These are phyloP conservation scores for Quercus tomentella DNA, from an alignment of 331 rosid genomes.

Conservation along the genomic window DNA sequence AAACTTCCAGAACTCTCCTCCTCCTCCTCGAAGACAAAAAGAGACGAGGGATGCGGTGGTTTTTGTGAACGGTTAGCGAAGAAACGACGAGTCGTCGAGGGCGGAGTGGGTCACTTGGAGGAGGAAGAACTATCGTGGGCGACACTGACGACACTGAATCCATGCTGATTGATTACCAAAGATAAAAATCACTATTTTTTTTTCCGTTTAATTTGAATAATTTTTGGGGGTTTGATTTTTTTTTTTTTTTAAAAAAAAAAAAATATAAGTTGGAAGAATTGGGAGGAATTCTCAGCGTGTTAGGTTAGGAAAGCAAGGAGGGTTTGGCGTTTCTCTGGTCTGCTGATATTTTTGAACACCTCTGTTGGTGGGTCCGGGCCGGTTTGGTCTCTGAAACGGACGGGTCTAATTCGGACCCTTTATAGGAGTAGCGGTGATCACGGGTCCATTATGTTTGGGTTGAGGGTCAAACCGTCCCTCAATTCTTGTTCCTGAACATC, in stretches of 20 bases:
- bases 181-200: no score
- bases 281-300: slow-evolving; percentile 12
- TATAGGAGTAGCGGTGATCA: not conserved
- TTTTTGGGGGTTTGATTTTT: no score
- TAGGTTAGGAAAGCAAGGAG: not conserved
- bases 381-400: not conserved
- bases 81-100: slow-evolving; percentile 21
- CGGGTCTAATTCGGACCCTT: not conserved
- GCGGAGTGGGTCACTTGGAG: slow-evolving; percentile 38
- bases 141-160: slow-evolving; percentile 84
- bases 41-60: slow-evolving; percentile 21
- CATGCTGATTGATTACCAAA: slow-evolving; percentile 25
- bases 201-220: no score
- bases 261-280: not conserved
- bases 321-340: slow-evolving; percentile 6
- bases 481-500: no score
- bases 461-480: no score
- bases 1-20: slow-evolving; percentile 20
- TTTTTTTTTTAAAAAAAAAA: no score
- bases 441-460: no score
- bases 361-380: not conserved
- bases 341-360: slow-evolving; percentile 19
- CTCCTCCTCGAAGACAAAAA: slow-evolving; percentile 18
- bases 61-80: not conserved
- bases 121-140: slow-evolving; percentile 70